These are phyloP conservation scores for Boletus insuetus DNA, from an alignment of 768 basidiomycete genomes.

Conservation along the genomic window DNA sequence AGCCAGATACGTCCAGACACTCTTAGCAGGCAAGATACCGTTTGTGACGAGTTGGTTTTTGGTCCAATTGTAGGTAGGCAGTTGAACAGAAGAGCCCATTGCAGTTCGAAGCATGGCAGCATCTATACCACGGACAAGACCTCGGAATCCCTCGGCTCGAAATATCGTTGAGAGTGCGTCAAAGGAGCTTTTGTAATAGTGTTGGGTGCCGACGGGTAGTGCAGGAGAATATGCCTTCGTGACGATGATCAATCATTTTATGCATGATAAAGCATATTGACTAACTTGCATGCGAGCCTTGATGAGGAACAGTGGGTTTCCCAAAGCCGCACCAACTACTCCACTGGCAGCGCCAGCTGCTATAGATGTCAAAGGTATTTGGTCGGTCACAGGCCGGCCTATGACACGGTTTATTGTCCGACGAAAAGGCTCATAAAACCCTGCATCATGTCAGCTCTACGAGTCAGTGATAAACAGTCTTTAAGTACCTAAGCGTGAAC, in stretches of 20 bases:
- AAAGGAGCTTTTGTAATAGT: constrained; percentile 81
- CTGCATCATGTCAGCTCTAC: constrained; percentile 39
- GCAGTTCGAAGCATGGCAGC: constrained; percentile 91
- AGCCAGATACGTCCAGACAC: constrained; percentile 81
- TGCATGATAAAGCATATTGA: background rate
- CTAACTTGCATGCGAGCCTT: constrained; percentile 95
- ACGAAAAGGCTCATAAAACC: constrained; percentile 95
- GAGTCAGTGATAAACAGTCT: background rate
- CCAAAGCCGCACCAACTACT: constrained; percentile 79
- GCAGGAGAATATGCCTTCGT: constrained; percentile 87
- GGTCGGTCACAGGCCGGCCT: constrained; percentile 61
- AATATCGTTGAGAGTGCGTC: constrained; percentile 82
- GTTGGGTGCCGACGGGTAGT: constrained; percentile 92
- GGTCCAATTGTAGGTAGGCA: constrained; percentile 93
- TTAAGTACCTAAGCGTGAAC: constrained; percentile 73
- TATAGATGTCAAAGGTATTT: constrained; percentile 73
- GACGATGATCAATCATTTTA: background rate
- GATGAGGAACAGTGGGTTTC: constrained; percentile 90
- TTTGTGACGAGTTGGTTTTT: constrained; percentile 74
- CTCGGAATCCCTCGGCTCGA: constrained; percentile 70
- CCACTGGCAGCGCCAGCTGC: constrained; percentile 88
- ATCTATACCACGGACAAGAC: constrained; percentile 87
- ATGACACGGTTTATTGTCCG: constrained; percentile 62
- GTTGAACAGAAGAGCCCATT: constrained; percentile 94
- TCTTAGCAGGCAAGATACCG: constrained; percentile 70